Conservation (phyloP, 257 asterid genomes). For the Fraxinus americana region DNA sequence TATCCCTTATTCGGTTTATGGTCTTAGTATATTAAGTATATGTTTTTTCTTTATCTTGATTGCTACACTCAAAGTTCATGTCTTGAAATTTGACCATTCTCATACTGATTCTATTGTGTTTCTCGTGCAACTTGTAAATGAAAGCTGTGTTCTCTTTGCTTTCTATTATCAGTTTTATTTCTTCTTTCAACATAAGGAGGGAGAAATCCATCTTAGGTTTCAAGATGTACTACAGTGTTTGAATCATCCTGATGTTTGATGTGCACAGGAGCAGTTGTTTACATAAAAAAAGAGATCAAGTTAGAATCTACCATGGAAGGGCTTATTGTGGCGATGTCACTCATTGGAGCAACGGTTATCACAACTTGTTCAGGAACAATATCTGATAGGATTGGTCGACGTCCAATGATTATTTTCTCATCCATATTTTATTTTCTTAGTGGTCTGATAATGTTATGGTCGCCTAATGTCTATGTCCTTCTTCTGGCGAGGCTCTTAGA, state of each 20-base stretch:
- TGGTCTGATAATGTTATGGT: conserved; percentile 29
- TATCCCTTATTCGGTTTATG: neutral
- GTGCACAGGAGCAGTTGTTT: conserved; percentile 26
- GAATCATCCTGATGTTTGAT: neutral
- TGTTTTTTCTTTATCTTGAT: neutral
- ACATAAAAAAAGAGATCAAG: conserved; percentile 25
- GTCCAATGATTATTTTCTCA: conserved; percentile 27
- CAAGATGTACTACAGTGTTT: neutral
- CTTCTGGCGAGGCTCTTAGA: conserved; percentile 27
- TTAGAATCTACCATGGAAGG: conserved; percentile 22
- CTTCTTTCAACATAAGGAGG: neutral
- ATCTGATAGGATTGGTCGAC: conserved; percentile 28
- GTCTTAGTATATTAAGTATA: neutral
- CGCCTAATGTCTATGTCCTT: conserved; percentile 28
- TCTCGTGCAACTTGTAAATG: too few relatives aligned
- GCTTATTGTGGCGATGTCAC: conserved; percentile 27
- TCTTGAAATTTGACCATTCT: neutral
- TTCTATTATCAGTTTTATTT: too few relatives aligned
- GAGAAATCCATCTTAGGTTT: neutral
- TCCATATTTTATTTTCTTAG: conserved; percentile 25
- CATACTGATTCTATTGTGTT: neutral
- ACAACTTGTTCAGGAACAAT: conserved; percentile 27
- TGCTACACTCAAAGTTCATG: neutral
- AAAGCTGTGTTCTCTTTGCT: neutral
- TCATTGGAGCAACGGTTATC: conserved; percentile 27